Evolutionary conservation across 305 asterid genomes (phyloP), one percentile per base, ranked within the genome.

Genomic region (Fraxinus xanthoxyloides): DNA sequence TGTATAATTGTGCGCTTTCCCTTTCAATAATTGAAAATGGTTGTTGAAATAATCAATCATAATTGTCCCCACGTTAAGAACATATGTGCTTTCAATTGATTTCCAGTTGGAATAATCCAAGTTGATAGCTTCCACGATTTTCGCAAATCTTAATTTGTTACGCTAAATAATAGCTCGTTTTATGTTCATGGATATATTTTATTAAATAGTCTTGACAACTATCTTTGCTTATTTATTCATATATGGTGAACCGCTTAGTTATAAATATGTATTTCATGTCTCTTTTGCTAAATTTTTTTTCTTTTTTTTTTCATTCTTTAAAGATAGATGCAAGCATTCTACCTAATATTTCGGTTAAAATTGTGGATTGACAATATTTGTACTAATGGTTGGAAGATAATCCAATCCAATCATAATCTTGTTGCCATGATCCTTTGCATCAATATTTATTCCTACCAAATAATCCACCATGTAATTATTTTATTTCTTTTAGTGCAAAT

Each of bases 11-110:
- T 32, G 35, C 35, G 35, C 5, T 32, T 32, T 4, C 3, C 88
- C n/a, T 65, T 65, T 24, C 26, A 24, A 38, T 79, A 61, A 31
- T 61, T 36, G 70, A 4, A 30, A 46, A 35, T 21, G 38, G 78
- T 69, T 38, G 87, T 35, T 85, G 85, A 79, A 59, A 54, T 73
- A 79, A 79, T 75, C 83, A 74, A 84, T 65, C 78, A 65, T 69
- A 84, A 79, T 51, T 34, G 81, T 67, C 86, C 83, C 81, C 83
- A 84, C 63, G 72, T 34, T 34, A 7, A 54, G 24, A 77, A 34
- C 61, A 48, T 70, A 65, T 7, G 46, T 26, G 43, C 65, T 77
- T 38, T 51, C 28, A 65, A 65, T 65, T 24, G 35, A 65, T 26
- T 65, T 65, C 72, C 19, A 65, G 24, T 65, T 63, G 34, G 26